Conservation (phyloP, 257 asterid genomes). For the Salvia rosmarinus region DNA sequence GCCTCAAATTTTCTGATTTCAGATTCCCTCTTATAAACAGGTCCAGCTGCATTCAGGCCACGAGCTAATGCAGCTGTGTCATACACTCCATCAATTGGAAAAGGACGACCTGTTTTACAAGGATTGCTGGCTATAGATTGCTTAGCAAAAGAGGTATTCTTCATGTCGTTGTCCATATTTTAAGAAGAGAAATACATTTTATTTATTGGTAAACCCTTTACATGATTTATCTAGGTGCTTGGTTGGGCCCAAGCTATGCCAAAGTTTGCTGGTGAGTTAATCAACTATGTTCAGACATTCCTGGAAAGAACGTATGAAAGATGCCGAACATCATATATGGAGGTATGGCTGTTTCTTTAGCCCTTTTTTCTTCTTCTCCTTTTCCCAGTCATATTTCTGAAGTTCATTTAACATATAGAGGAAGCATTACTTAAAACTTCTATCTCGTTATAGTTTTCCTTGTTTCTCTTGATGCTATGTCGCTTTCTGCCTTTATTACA, state of each 20-base stretch:
- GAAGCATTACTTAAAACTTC: slow-evolving; percentile 24
- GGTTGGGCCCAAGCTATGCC: slow-evolving; percentile 99
- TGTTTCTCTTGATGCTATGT: slow-evolving; percentile 25
- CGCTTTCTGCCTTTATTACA: slow-evolving; percentile 24
- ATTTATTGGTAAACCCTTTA: slow-evolving; percentile 19
- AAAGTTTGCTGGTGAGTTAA: slow-evolving; percentile 83
- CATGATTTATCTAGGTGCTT: slow-evolving; percentile 69
- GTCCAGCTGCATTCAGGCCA: slow-evolving; percentile 99
- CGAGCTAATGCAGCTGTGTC: slow-evolving; percentile 77
- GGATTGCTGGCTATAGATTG: slow-evolving; percentile 93
- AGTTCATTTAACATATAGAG: slow-evolving; percentile 16
- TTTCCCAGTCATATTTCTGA: slow-evolving; percentile 21
- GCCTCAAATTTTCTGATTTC: slow-evolving; percentile 27
- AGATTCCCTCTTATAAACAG: slow-evolving; percentile 43
- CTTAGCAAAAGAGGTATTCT: slow-evolving; percentile 89
- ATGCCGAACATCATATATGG: slow-evolving; percentile 98
- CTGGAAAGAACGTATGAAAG: slow-evolving; percentile 98
- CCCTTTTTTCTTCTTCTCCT: slow-evolving; percentile 18
- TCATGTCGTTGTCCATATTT: slow-evolving; percentile 17
- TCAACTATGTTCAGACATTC: slow-evolving; percentile 87
- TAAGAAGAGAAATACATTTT: slow-evolving; percentile 24
- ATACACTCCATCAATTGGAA: slow-evolving; percentile 77
- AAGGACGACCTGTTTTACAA: slow-evolving; percentile 95
- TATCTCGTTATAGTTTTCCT: slow-evolving; percentile 18
- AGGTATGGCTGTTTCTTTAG: slow-evolving; percentile 51